Evolutionary conservation across 768 basidiomycete species (phyloP).

Genomic region (Naganishia randhawae): DNA sequence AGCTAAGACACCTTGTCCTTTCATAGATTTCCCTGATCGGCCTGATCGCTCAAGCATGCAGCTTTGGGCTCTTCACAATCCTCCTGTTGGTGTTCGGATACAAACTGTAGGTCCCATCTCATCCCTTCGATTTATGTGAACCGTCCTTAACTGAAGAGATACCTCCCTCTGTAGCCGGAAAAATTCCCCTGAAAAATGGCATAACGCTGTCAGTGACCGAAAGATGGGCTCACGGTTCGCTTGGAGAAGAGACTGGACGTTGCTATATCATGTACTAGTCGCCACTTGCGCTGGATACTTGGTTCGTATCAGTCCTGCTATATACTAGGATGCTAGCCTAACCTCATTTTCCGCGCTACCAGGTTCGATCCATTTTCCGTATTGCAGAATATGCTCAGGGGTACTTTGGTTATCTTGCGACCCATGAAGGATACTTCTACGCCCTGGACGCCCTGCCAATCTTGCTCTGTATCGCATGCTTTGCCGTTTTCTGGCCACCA

Average conservation of each 20-base stretch:
- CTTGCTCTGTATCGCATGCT: constrained; percentile 42
- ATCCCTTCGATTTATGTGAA: constrained; percentile 42
- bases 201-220: neutral
- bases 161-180: neutral
- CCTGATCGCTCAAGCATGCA: constrained; percentile 45
- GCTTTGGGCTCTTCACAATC: constrained; percentile 42
- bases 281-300: constrained; percentile 23
- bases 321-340: neutral
- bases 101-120: constrained; percentile 37
- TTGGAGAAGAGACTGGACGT: constrained; percentile 13
- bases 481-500: constrained; percentile 45
- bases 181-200: constrained; percentile 4
- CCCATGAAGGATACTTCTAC: constrained; percentile 46
- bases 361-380: constrained; percentile 23
- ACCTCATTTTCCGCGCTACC: neutral
- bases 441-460: constrained; percentile 47
- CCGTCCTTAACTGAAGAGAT: constrained; percentile 36
- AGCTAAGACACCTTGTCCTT: neutral
- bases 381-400: constrained; percentile 34
- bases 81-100: constrained; percentile 41
- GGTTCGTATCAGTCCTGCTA: neutral
- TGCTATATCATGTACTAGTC: constrained; percentile 17
- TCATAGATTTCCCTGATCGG: constrained; percentile 45
- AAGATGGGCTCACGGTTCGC: neutral
- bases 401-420: constrained; percentile 46